Evolutionary conservation across 2,329 filamentous ascomycete genomes (phyloP).

Genomic region (Xylariomycetidae sp.): DNA sequence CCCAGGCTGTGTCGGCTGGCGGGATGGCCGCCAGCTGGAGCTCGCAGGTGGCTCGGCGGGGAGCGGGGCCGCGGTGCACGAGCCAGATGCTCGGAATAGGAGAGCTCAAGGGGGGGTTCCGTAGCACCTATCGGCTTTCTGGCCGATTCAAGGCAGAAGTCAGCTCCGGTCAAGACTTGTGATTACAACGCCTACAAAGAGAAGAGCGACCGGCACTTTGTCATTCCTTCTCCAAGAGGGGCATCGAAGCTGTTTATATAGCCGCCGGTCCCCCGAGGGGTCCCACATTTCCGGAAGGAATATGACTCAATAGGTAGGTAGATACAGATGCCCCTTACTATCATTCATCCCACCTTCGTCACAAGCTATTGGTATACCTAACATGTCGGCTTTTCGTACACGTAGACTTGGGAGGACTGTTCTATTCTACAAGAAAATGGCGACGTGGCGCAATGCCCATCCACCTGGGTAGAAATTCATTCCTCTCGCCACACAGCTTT

Average conservation of each 20-base stretch:
- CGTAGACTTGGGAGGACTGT: too few species aligned
- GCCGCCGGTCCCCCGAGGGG: conserved; percentile 6
- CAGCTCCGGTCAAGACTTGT: not conserved
- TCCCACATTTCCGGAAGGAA: conserved; percentile 6
- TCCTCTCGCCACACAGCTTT: conserved; percentile 32
- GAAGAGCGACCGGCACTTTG: conserved; percentile 9
- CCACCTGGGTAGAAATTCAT: conserved; percentile 12
- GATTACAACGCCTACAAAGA: conserved; percentile 2
- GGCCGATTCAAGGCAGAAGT: not conserved
- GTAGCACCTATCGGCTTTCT: not conserved
- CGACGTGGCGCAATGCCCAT: too few species aligned
- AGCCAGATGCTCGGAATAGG: too few species aligned
- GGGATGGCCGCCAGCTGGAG: too few species aligned
- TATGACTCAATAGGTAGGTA: not conserved
- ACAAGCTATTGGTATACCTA: too few species aligned
- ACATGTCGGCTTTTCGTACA: too few species aligned
- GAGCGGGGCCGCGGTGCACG: conserved; percentile 10
- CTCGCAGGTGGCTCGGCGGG: too few species aligned
- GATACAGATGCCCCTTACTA: too few species aligned
- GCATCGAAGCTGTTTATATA: conserved; percentile 30
- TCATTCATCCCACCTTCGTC: too few species aligned
- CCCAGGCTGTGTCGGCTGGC: too few species aligned
- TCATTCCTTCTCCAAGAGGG: conserved; percentile 11
- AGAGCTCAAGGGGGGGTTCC: too few species aligned
- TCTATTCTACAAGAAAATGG: conserved; percentile 12